A percentile compares a stretch with the other conserved stretches of the same genome.
Evolutionary conservation across 257 asterid genomes (phyloP).

Genomic region (Salvia rosmarinus): DNA sequence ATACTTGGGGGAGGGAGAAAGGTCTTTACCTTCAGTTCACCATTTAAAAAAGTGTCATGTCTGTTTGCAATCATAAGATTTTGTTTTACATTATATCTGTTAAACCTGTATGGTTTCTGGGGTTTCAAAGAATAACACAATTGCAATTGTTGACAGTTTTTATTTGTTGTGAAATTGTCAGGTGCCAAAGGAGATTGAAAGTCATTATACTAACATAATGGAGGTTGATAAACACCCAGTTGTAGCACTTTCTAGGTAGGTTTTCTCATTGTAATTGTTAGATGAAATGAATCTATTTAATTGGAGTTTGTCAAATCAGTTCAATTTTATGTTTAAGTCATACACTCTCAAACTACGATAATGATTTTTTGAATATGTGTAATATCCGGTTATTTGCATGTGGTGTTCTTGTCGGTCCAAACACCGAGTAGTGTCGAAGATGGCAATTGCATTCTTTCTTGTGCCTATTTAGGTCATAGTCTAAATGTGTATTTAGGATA

Average conservation of each 20-base stretch:
- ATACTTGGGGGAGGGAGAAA: conserved; percentile 19
- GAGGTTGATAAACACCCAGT: conserved; percentile 90
- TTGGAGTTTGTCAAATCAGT: conserved; percentile 31
- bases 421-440: conserved; percentile 6
- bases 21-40: background rate
- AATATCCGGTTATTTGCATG: conserved; percentile 9
- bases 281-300: conserved; percentile 6
- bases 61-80: conserved; percentile 19
- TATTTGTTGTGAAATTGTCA: conserved; percentile 36
- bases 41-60: background rate
- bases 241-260: conserved; percentile 76
- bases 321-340: conserved; percentile 16
- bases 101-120: conserved; percentile 20
- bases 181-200: conserved; percentile 82
- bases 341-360: conserved; percentile 3
- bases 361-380: background rate
- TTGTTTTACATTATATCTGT: conserved; percentile 15
- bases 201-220: conserved; percentile 52
- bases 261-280: conserved; percentile 31
- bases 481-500: conserved; percentile 11
- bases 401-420: conserved; percentile 18
- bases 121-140: conserved; percentile 18
- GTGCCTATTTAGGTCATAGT: conserved; percentile 17
- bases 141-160: conserved; percentile 20
- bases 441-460: conserved; percentile 11